Evolutionary conservation across 352 stramenopile genomes (phyloP).

Genomic region (Globisporangium apiculatum): DNA sequence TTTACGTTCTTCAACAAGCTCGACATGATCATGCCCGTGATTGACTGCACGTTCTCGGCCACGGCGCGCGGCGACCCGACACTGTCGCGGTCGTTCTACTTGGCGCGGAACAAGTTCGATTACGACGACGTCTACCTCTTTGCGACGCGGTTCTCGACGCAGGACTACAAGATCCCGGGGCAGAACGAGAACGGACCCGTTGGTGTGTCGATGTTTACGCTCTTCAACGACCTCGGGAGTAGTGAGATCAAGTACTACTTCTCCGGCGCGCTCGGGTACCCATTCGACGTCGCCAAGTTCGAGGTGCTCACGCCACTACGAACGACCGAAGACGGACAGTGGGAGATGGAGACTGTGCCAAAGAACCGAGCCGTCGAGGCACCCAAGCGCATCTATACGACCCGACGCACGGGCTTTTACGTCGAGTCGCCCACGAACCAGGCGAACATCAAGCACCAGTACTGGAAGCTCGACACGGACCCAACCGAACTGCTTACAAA

Average conservation of each 20-base stretch:
- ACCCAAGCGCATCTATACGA: neutral
- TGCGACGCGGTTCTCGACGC: constrained; percentile 1
- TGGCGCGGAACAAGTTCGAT: constrained; percentile 1
- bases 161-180: constrained; percentile 1
- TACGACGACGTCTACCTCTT: neutral
- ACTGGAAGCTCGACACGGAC: constrained; percentile 11
- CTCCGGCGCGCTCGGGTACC: neutral
- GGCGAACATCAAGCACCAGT: constrained; percentile 25
- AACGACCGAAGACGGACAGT: neutral
- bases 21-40: neutral
- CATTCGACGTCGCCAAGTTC: neutral
- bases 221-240: neutral
- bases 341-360: neutral
- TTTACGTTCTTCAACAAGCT: neutral
- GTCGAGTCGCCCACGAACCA: constrained; percentile 20
- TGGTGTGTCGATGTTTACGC: constrained; percentile 3
- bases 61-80: neutral
- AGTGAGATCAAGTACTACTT: neutral
- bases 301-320: neutral
- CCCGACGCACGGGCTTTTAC: constrained; percentile 12
- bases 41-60: constrained; percentile 1
- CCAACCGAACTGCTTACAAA: constrained; percentile 12
- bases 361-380: neutral
- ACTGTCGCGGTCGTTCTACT: neutral
- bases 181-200: constrained; percentile 1